Evolutionary conservation across 202 grass and related monocot species (phyloP), one percentile per base, ranked within the genome.

Genomic region (Elaeis oleifera): DNA sequence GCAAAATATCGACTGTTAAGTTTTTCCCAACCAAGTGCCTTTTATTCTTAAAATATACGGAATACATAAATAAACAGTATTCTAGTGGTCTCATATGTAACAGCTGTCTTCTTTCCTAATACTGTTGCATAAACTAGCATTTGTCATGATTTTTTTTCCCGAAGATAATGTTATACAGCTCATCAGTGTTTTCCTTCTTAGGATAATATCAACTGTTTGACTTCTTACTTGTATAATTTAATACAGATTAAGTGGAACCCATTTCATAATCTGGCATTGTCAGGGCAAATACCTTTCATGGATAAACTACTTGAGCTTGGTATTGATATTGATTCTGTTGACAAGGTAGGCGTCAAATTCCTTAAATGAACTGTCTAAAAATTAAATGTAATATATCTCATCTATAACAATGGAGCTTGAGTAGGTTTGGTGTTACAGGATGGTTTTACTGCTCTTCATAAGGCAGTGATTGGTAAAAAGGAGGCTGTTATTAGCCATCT

Each of bases 401-500:
- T 17, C 23, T 65, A 14, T 56, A 32, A 65, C 21, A 3, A 2
- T 58, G 6, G 23, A 29, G 49, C 27, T 53, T 83, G 52, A 49
- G 71, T 18, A 49, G 1, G 32, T 26, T 62, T 84, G 56, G 32
- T 76, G 49, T 68, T 67, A 63, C 82, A 99, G 88, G 88, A 92
- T 84, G 85, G 94, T 16, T 80, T 84, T 59, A 89, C 85, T 28
- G 44, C 88, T 63, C 88, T 92, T 81, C 88, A 99, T 65, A 99
- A 82, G 52, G 82, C 78, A 0, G 22, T 99, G 24, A 92, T 92
- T 53, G 94, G 94, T 13, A 99, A 99, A 78, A 99, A 92, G 24
- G 94, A 99, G 80, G 85, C 88, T 25, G 88, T 94, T 49, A 85
- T 92, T 71, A 92, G 85, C 53, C 94, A 99, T 82, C 84, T 97